Evolutionary conservation across 371 early-diverging fungal species (phyloP).

Genomic region (Neoconidiobolus thromboides): DNA sequence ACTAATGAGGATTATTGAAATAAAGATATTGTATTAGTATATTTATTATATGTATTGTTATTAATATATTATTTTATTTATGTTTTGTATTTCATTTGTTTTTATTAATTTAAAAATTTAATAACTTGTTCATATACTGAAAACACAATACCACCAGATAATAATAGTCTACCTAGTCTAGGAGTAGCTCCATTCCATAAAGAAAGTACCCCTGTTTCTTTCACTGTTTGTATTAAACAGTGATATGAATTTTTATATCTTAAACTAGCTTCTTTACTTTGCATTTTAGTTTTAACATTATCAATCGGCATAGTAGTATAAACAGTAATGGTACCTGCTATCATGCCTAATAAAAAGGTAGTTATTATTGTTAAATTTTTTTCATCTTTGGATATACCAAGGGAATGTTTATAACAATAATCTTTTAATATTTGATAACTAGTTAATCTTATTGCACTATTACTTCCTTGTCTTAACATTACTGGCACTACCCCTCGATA

Average conservation of each 20-base stretch:
- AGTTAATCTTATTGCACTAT: conserved; percentile 75
- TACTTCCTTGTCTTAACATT: conserved; percentile 81
- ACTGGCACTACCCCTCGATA: conserved; percentile 80
- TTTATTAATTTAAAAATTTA: conserved; percentile 10
- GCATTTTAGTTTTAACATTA: conserved; percentile 88
- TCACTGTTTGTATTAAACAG: conserved; percentile 47
- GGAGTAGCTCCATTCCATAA: conserved; percentile 90
- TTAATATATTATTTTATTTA: conserved; percentile 41
- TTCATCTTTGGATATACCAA: neutral
- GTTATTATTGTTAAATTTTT: conserved; percentile 8
- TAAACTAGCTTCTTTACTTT: conserved; percentile 42
- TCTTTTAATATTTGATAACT: conserved; percentile 62
- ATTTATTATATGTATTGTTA: conserved; percentile 2
- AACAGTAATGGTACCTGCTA: conserved; percentile 78
- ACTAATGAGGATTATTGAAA: too few relatives aligned
- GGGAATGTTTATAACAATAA: neutral
- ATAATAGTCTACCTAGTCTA: conserved; percentile 62
- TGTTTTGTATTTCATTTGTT: conserved; percentile 15
- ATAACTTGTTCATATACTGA: conserved; percentile 71
- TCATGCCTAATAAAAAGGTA: conserved; percentile 52
- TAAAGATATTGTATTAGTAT: too few relatives aligned
- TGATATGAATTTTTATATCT: conserved; percentile 50
- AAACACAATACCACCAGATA: conserved; percentile 87
- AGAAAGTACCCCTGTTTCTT: conserved; percentile 53
- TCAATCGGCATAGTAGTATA: conserved; percentile 89